A percentile compares a stretch with the other conserved stretches of the same genome.
phyloP scores from a whole-genome alignment of 352 stramenopile species.

The Pythium pectinolyticum region DNA sequence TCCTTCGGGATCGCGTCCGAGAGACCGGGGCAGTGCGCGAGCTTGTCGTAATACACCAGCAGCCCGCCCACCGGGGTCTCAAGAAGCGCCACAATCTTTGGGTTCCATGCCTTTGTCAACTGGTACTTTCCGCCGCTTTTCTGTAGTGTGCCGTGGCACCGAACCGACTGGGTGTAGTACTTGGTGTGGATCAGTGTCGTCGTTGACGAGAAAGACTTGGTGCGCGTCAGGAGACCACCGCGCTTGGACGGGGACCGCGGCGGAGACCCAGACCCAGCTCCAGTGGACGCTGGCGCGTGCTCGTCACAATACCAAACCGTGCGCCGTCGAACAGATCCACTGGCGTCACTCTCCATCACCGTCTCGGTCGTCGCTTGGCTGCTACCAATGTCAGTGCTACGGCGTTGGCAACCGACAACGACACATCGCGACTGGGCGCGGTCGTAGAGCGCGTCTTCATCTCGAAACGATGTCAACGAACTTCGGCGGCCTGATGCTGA shows the following conservation, averaged over 20 bases:
- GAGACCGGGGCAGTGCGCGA: constrained; percentile 57
- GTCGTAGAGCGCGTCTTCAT: constrained; percentile 39
- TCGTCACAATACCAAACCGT: constrained; percentile 26
- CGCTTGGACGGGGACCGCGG: constrained; percentile 38
- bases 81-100: constrained; percentile 54
- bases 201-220: constrained; percentile 28
- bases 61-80: constrained; percentile 66
- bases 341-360: background rate
- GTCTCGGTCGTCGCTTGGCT: background rate
- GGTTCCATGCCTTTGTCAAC: constrained; percentile 55
- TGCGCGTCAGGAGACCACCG: constrained; percentile 25
- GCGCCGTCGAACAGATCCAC: background rate
- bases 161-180: constrained; percentile 56
- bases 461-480: constrained; percentile 38
- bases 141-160: constrained; percentile 54
- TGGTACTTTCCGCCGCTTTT: constrained; percentile 64
- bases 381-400: constrained; percentile 5
- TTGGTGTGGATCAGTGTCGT: constrained; percentile 37
- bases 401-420: constrained; percentile 50
- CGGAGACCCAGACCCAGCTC: constrained; percentile 27
- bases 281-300: constrained; percentile 10
- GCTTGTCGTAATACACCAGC: constrained; percentile 76
- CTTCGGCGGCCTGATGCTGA: constrained; percentile 17
- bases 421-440: constrained; percentile 48
- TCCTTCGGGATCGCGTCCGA: constrained; percentile 48